Percentiles rank a stretch among this genome's conserved stretches.
Evolutionary conservation across 225 moss, liverwort and hornwort genomes (phyloP).

Genomic region (Pleurozium schreberi): DNA sequence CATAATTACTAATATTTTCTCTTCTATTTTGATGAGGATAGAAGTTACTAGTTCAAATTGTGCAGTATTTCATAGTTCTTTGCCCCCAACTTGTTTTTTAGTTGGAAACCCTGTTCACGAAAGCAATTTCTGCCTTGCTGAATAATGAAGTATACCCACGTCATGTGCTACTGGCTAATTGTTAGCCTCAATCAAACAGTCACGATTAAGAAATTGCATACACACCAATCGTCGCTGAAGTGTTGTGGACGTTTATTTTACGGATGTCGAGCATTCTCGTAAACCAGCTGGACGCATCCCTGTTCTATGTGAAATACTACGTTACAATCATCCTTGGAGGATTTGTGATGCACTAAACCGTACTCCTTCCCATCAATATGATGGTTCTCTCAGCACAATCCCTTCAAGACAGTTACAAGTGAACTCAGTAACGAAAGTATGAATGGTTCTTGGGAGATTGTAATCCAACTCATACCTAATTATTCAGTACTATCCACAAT

Average conservation of each 20-base stretch:
- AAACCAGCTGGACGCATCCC: no score
- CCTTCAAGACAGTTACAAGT: conserved; percentile 1
- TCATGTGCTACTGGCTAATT: not conserved
- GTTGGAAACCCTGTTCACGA: not conserved
- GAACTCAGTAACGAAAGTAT: no score
- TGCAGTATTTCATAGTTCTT: not conserved
- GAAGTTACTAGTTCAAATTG: no score
- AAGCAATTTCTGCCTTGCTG: not conserved
- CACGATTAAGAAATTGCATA: not conserved
- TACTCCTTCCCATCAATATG: conserved; percentile 32
- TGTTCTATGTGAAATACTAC: not conserved
- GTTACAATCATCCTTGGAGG: conserved; percentile 31
- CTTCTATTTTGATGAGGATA: not conserved
- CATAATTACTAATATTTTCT: not conserved
- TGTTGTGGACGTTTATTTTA: not conserved
- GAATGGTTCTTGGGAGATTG: no score
- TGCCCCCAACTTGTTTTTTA: not conserved
- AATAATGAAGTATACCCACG: not conserved
- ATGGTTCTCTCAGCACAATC: conserved; percentile 25
- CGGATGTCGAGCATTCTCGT: not conserved
- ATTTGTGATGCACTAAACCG: conserved; percentile 4
- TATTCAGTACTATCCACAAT: not conserved
- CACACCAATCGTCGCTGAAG: not conserved
- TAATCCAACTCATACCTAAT: not conserved
- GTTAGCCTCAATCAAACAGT: not conserved